Conservation (phyloP, 2,329 filamentous ascomycete species). For the Hypoxylon sp. region DNA sequence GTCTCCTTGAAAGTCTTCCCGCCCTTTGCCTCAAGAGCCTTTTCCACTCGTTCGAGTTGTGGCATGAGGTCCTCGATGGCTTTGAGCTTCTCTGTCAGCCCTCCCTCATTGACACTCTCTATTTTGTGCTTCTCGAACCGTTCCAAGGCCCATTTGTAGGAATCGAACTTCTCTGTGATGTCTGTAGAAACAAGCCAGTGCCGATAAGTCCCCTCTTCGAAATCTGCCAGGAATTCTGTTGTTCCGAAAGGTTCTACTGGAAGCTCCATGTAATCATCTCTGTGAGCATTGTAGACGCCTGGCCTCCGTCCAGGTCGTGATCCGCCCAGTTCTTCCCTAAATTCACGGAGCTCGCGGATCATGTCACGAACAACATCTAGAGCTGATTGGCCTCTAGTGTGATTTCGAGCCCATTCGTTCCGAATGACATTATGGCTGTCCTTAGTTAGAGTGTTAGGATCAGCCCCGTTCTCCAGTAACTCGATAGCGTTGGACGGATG, state of each 20-base stretch:
- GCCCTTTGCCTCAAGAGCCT: slow-evolving; percentile 67
- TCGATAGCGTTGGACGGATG: slow-evolving; percentile 65
- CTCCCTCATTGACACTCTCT: slow-evolving; percentile 51
- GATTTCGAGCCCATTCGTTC: slow-evolving; percentile 53
- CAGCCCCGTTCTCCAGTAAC: slow-evolving; percentile 74
- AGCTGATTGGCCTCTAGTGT: slow-evolving; percentile 63
- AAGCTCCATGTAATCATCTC: slow-evolving; percentile 52
- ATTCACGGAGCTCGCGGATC: slow-evolving; percentile 65
- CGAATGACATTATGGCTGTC: slow-evolving; percentile 56
- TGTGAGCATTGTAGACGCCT: slow-evolving; percentile 20
- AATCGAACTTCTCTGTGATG: slow-evolving; percentile 54
- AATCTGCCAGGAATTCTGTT: slow-evolving; percentile 68
- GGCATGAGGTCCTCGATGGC: slow-evolving; percentile 67
- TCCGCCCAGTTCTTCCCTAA: slow-evolving; percentile 55
- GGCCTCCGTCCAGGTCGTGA: slow-evolving; percentile 42
- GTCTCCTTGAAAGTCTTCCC: slow-evolving; percentile 78
- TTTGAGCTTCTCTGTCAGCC: slow-evolving; percentile 66
- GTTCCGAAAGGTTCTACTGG: slow-evolving; percentile 55
- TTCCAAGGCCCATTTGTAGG: slow-evolving; percentile 55
- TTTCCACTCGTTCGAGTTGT: slow-evolving; percentile 70
- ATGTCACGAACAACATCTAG: slow-evolving; percentile 73
- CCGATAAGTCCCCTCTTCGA: slow-evolving; percentile 71
- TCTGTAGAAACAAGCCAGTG: slow-evolving; percentile 67
- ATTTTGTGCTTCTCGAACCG: slow-evolving; percentile 57
- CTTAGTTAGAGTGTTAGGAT: slow-evolving; percentile 73